Base-by-base conservation (phyloP, 129 eudicot genomes). In the Lactuca saligna region DNA sequence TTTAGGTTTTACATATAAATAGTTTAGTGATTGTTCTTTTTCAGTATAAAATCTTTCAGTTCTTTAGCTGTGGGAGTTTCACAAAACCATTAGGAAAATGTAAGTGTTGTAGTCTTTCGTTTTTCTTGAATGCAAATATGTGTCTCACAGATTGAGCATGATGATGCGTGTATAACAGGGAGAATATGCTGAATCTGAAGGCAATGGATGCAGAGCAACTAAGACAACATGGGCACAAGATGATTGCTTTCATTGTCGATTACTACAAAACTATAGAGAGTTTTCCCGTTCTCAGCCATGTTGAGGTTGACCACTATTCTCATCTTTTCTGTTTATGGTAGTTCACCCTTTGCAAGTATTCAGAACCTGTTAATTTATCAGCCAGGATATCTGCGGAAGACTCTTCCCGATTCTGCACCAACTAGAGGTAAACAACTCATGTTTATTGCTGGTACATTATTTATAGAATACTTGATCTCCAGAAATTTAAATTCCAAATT, bases 251-350 rank as follows among this genome's bases (percentile, higher is more conserved):
- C 80, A 83, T 93, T 78, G 99, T 97, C 69, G 97, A 93, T 81
- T 93, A 93, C 73, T 93, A 93, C 83, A 89, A 93, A 66, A 80
- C 84, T 49, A 93, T 93, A 29, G 97, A 89, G 67, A 74, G 34
- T 58, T 89, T 81, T 76, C 95, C 97, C 65, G 99, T 93, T 78
- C 99, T 89, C 59, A 93, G 99, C 80, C 99, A 89, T 89, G 97
- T 93, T 68, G 87, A 93, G 95, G 98, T 92, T 61, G 41, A 8
- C 14, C 58, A 38, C 15, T 46, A 37, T 55, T 53, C 16, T 20
- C 17, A 25, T 2, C 16, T 11, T 17, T 46, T 20, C 2, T 4
- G 17, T 8, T 57, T 14, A 57, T 31, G 39, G 13, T 57, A 31
- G 11, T 54, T 53, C 38, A 12, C 16, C 50, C 44, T 41, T 69